Percentiles rank a stretch among this genome's conserved stretches.
Conservation (phyloP, 2,329 filamentous ascomycete species). For the Fonsecaea nubica region DNA sequence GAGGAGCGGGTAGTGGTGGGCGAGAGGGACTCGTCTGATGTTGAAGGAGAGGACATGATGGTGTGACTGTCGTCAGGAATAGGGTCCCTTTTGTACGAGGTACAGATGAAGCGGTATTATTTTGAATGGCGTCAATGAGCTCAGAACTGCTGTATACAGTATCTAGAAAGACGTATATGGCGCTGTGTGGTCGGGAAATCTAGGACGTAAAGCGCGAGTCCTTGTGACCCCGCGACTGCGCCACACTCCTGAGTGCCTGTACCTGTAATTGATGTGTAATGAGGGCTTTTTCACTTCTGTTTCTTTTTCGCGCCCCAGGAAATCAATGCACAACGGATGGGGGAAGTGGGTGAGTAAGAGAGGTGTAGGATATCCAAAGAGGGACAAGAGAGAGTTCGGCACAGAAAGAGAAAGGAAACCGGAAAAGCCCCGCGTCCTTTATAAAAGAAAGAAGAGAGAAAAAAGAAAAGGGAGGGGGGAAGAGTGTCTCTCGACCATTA, state of each 20-base stretch:
- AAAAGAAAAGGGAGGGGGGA: neutral
- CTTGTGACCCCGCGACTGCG: neutral
- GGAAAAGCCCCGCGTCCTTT: neutral
- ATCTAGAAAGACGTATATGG: neutral
- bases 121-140: too few species aligned
- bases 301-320: neutral
- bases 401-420: neutral
- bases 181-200: neutral
- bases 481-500: neutral
- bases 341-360: neutral
- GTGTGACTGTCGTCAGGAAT: neutral
- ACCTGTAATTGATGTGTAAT: neutral
- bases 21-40: slow-evolving; percentile 15
- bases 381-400: neutral
- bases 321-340: neutral
- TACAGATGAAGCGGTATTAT: too few species aligned
- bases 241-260: too few species aligned
- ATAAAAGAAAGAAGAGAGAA: neutral
- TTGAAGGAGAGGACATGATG: neutral
- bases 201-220: slow-evolving; percentile 1
- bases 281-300: neutral
- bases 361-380: neutral
- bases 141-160: too few species aligned
- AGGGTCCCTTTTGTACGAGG: too few species aligned
- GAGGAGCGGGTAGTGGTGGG: slow-evolving; percentile 22